Evolutionary conservation across 23 red algal genomes (phyloP).

Genomic region (Gracilaria caudata): DNA sequence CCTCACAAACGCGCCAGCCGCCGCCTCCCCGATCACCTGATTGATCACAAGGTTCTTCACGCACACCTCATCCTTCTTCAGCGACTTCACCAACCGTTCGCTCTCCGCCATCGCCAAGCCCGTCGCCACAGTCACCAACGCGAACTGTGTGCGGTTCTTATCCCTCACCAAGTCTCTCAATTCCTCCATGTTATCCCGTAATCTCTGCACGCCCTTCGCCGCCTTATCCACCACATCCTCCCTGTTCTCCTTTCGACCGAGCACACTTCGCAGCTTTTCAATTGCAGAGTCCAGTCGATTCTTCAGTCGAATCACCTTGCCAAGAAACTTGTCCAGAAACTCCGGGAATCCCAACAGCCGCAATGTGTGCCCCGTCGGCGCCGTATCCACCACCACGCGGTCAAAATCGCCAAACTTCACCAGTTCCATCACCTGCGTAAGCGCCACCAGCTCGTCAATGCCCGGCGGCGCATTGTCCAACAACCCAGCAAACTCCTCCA

Average conservation of each 20-base stretch:
- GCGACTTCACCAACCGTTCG: conserved; percentile 72
- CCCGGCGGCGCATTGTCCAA: conserved; percentile 95
- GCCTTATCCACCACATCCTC: conserved; percentile 66
- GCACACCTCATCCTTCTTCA: conserved; percentile 53
- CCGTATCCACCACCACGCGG: conserved; percentile 93
- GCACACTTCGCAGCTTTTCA: conserved; percentile 59
- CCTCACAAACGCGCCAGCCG: conserved; percentile 40
- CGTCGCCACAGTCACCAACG: conserved; percentile 85
- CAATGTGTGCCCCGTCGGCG: conserved; percentile 96
- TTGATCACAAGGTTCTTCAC: conserved; percentile 87
- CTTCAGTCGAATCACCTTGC: conserved; percentile 87
- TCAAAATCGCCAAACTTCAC: conserved; percentile 84
- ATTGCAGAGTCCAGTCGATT: conserved; percentile 76
- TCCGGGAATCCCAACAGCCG: conserved; percentile 91
- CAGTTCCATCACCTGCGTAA: conserved; percentile 89
- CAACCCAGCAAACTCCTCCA: conserved; percentile 91
- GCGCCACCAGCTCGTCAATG: conserved; percentile 93
- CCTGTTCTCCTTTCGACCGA: conserved; percentile 46
- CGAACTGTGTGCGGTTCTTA: conserved; percentile 75
- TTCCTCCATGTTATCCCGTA: conserved; percentile 68
- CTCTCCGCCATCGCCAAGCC: conserved; percentile 89
- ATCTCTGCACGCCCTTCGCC: conserved; percentile 47
- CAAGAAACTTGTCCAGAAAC: conserved; percentile 92
- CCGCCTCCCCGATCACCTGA: conserved; percentile 77
- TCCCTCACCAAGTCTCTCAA: conserved; percentile 80